Conservation (phyloP, 2,329 filamentous ascomycete genomes). For the Pestalotiopsis sp. region DNA sequence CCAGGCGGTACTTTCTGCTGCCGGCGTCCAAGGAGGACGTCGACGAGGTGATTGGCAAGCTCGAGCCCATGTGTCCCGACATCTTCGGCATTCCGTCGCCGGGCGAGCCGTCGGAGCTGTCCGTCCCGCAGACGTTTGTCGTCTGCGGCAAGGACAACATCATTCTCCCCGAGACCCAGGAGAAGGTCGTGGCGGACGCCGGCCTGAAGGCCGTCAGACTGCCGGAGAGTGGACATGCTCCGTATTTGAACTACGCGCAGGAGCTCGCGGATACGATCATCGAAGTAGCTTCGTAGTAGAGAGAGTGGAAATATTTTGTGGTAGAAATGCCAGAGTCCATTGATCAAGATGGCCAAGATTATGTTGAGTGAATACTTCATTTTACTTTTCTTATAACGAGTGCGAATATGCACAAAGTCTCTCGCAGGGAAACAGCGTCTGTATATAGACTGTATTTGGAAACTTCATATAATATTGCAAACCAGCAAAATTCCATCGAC, state of each 20-base stretch:
- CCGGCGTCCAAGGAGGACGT: not conserved
- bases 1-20: not conserved
- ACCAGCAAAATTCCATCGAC: no score
- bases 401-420: no score
- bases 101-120: not conserved
- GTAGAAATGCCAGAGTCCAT: no score
- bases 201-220: slow-evolving; percentile 5
- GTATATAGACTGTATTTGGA: no score
- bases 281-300: not conserved
- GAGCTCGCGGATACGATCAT: not conserved
- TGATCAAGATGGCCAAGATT: no score
- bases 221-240: slow-evolving; percentile 4
- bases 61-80: slow-evolving; percentile 4
- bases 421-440: no score
- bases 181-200: not conserved
- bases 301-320: not conserved
- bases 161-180: slow-evolving; percentile 4
- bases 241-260: slow-evolving; percentile 1
- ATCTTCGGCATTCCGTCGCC: slow-evolving; percentile 2
- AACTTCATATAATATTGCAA: no score
- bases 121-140: slow-evolving; percentile 3
- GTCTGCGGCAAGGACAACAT: slow-evolving; percentile 4
- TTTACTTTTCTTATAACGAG: no score
- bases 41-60: not conserved
- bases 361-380: no score